These are phyloP conservation scores for Hibiscus syriacus DNA, from an alignment of 345 rosid species.

Conservation along the genomic window DNA sequence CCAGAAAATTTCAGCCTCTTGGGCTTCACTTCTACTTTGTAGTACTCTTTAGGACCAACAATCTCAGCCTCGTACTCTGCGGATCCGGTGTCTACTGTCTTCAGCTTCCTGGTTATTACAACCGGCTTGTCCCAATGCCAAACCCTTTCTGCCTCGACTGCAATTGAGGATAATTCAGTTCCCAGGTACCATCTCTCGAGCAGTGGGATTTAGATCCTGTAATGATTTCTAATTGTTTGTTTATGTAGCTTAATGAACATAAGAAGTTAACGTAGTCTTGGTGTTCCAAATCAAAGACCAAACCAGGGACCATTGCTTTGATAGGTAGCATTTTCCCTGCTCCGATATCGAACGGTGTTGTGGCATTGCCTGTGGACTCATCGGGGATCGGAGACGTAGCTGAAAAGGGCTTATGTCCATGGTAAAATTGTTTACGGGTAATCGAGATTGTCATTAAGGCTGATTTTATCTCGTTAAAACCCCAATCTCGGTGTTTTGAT, in stretches of 20 bases:
- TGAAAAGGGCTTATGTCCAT: not conserved
- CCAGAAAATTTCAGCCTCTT: not conserved
- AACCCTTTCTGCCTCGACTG: not conserved
- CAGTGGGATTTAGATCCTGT: not conserved
- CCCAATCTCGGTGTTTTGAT: slow-evolving; percentile 38
- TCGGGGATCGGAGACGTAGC: not conserved
- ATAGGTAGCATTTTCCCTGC: slow-evolving; percentile 40
- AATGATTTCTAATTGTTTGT: not conserved
- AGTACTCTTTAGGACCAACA: slow-evolving; percentile 6
- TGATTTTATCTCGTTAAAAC: slow-evolving; percentile 43
- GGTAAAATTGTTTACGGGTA: not conserved
- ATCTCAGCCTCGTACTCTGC: not conserved
- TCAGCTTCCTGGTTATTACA: not conserved
- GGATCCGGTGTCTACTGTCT: not conserved
- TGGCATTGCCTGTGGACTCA: not conserved
- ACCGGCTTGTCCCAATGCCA: not conserved
- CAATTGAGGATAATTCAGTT: slow-evolving; percentile 3
- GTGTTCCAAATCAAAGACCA: slow-evolving; percentile 30
- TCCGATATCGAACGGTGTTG: slow-evolving; percentile 23
- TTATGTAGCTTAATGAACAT: slow-evolving; percentile 1
- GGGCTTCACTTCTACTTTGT: slow-evolving; percentile 6
- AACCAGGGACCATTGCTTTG: slow-evolving; percentile 38
- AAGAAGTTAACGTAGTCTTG: slow-evolving; percentile 12
- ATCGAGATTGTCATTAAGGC: slow-evolving; percentile 36
- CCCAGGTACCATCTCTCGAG: not conserved